phyloP scores from a whole-genome alignment of 2,329 filamentous ascomycete genomes.

The Aotearoamyces nothofagi region DNA sequence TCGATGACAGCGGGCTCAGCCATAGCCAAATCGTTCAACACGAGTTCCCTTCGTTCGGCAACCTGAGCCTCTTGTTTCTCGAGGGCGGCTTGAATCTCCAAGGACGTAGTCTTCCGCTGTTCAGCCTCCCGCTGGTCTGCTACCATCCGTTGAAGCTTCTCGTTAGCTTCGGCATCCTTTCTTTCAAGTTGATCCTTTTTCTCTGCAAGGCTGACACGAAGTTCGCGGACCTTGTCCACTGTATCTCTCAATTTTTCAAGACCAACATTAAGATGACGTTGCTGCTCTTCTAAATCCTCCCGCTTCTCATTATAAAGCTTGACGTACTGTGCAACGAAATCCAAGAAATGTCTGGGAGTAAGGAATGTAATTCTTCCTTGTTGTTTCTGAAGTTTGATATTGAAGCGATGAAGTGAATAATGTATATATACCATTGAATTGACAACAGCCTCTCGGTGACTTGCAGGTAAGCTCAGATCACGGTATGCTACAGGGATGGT shows the following conservation, averaged over 20 bases:
- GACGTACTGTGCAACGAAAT: slow-evolving; percentile 96
- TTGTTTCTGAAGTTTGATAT: slow-evolving; percentile 74
- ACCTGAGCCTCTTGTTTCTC: slow-evolving; percentile 86
- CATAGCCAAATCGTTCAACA: slow-evolving; percentile 72
- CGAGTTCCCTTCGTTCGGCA: slow-evolving; percentile 66
- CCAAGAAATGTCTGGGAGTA: slow-evolving; percentile 90
- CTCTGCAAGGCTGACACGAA: slow-evolving; percentile 78
- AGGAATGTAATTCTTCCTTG: slow-evolving; percentile 88
- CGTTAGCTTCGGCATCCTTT: slow-evolving; percentile 91
- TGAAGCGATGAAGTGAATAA: slow-evolving; percentile 84
- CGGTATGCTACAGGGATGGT: slow-evolving; percentile 88
- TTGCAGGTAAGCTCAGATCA: slow-evolving; percentile 68
- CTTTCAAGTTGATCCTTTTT: slow-evolving; percentile 89
- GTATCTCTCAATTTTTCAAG: slow-evolving; percentile 95
- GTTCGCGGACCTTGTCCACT: slow-evolving; percentile 88
- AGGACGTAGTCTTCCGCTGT: slow-evolving; percentile 71
- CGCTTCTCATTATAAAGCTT: slow-evolving; percentile 96
- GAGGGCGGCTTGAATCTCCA: slow-evolving; percentile 77
- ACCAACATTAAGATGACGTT: slow-evolving; percentile 94
- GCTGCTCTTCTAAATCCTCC: slow-evolving; percentile 95
- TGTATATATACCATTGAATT: slow-evolving; percentile 99
- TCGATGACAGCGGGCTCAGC: slow-evolving; percentile 89
- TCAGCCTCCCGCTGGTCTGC: slow-evolving; percentile 91
- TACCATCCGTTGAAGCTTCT: slow-evolving; percentile 95
- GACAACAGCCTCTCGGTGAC: slow-evolving; percentile 81